A percentile compares a stretch with the other conserved stretches of the same genome.
Evolutionary conservation across 371 early-diverging fungal genomes (phyloP).

Genomic region (Mucor mucedo): DNA sequence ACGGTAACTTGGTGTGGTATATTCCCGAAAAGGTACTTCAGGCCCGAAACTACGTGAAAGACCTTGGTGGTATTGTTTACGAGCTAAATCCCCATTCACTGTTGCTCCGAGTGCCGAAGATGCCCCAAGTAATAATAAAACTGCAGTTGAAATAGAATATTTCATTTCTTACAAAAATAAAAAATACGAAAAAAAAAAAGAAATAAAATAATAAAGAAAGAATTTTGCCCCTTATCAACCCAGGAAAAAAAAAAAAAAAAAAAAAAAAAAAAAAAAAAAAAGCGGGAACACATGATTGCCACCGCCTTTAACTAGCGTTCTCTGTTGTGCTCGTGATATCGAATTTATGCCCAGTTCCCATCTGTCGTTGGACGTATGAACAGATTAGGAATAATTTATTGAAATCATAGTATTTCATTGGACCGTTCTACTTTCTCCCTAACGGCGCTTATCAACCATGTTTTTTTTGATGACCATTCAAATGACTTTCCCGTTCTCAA

Average conservation of each 20-base stretch:
- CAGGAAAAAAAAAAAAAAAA: not conserved
- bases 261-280: not conserved
- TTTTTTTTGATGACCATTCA: not conserved
- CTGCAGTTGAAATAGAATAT: constrained; percentile 20
- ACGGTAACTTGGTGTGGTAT: constrained; percentile 15
- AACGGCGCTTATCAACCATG: constrained; percentile 5
- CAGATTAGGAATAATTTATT: not conserved
- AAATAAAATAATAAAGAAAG: not conserved
- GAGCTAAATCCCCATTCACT: constrained; percentile 19
- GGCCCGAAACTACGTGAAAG: constrained; percentile 45
- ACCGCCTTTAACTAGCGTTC: not conserved
- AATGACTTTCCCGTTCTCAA: not conserved
- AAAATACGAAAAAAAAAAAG: constrained; percentile 8
- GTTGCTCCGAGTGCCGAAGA: constrained; percentile 13
- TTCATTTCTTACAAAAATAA: constrained; percentile 16
- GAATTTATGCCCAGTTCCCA: not conserved
- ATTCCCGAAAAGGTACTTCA: constrained; percentile 35
- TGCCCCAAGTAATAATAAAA: constrained; percentile 17
- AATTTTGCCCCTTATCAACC: constrained; percentile 1
- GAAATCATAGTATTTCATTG: not conserved
- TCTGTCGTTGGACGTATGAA: not conserved
- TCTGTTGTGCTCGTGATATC: constrained; percentile 4
- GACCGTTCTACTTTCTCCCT: not conserved
- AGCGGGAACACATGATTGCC: constrained; percentile 1
- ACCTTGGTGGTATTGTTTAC: constrained; percentile 26